Evolutionary conservation across 2,329 filamentous ascomycete species (phyloP).

Genomic region (Clonostachys rosea): DNA sequence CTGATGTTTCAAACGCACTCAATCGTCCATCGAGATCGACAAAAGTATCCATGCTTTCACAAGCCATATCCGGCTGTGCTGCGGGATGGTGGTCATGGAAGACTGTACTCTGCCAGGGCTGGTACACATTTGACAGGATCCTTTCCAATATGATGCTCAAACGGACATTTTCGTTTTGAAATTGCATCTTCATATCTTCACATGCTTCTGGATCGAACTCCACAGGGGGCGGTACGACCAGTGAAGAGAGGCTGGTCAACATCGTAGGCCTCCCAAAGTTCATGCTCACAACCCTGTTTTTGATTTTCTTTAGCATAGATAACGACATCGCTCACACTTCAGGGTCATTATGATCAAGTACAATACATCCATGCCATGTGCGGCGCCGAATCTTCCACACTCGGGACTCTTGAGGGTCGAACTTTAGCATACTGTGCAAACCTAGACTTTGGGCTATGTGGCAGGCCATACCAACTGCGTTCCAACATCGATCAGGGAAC

Average conservation of each 20-base stretch:
- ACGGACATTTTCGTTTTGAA: slow-evolving; percentile 9
- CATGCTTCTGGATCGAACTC: too few relatives aligned
- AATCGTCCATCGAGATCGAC: too few relatives aligned
- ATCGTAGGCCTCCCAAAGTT: slow-evolving; percentile 3
- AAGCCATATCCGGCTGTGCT: too few relatives aligned
- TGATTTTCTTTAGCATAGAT: not conserved
- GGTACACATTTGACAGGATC: slow-evolving; percentile 25
- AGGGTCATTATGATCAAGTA: slow-evolving; percentile 24
- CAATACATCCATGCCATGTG: slow-evolving; percentile 32
- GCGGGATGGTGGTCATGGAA: too few relatives aligned
- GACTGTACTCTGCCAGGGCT: slow-evolving; percentile 5
- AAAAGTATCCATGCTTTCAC: too few relatives aligned
- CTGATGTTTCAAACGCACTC: too few relatives aligned
- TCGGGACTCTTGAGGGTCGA: slow-evolving; percentile 10
- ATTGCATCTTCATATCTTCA: slow-evolving; percentile 3
- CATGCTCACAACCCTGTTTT: slow-evolving; percentile 27
- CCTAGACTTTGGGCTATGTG: slow-evolving; percentile 33
- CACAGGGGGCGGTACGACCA: too few relatives aligned
- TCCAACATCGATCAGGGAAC: slow-evolving; percentile 34
- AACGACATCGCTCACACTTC: not conserved
- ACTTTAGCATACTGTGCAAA: slow-evolving; percentile 21
- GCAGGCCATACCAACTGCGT: slow-evolving; percentile 32
- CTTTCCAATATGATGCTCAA: slow-evolving; percentile 12
- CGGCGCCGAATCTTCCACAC: slow-evolving; percentile 27
- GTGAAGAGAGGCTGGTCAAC: too few relatives aligned